Conservation (phyloP, 139 green algal species). For the Coelastrella sp. region DNA sequence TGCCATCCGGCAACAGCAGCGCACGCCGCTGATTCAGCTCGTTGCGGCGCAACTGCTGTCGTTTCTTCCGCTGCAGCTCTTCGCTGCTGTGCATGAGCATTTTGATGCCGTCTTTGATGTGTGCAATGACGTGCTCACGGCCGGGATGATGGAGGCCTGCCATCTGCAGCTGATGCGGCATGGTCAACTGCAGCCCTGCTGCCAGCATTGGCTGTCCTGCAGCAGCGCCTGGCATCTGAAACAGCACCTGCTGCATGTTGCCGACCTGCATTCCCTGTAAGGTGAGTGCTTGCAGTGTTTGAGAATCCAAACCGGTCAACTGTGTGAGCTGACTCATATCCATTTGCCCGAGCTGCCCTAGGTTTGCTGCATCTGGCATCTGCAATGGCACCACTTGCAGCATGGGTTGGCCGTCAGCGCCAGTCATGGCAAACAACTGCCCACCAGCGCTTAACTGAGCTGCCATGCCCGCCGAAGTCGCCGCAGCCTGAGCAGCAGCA, state of each 20-base stretch:
- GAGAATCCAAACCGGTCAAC: not conserved
- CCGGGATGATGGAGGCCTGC: not conserved
- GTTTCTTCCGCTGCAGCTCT: constrained; percentile 47
- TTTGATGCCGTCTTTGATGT: constrained; percentile 29
- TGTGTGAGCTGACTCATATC: constrained; percentile 9
- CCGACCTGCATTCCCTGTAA: constrained; percentile 29
- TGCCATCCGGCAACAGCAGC: constrained; percentile 44
- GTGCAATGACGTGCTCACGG: constrained; percentile 20
- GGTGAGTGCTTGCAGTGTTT: constrained; percentile 23
- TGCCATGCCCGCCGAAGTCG: constrained; percentile 18
- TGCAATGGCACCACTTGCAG: constrained; percentile 47
- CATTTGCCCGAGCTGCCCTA: not conserved
- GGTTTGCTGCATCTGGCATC: constrained; percentile 2
- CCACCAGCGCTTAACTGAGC: constrained; percentile 35
- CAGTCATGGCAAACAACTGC: constrained; percentile 39
- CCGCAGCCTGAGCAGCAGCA: not conserved
- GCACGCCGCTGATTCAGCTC: constrained; percentile 49
- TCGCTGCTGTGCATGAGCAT: constrained; percentile 49
- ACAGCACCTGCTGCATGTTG: constrained; percentile 37
- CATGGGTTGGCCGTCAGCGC: constrained; percentile 21
- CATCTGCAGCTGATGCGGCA: constrained; percentile 18
- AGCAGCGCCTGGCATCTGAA: constrained; percentile 26
- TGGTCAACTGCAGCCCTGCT: constrained; percentile 19
- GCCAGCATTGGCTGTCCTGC: constrained; percentile 30
- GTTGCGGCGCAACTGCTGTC: constrained; percentile 43